Base-by-base conservation (phyloP, 768 basidiomycete species). In the Podaxis sp. region DNA sequence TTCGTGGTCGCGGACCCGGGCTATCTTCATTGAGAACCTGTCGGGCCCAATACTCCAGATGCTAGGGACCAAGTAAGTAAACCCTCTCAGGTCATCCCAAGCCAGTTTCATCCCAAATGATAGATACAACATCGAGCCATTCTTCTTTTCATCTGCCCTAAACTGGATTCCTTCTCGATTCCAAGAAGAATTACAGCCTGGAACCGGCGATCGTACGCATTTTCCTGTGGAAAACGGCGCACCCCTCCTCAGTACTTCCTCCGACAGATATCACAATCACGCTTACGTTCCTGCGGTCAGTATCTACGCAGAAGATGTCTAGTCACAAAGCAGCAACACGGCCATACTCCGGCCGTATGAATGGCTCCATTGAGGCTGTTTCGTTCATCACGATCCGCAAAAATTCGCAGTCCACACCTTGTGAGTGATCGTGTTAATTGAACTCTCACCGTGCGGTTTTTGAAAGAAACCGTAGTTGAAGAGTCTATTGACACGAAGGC, bases 131-230 rank as follows among this genome's bases (percentile, higher is more conserved):
- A 80, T 87, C 49, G 85, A 87, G 66, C 86, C 86, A 0, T 87
- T 86, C 69, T 87, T 85, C 72, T 87, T 84, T 66, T 84, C 84
- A 4, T 86, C 85, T 0, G 84, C 83, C n/a, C 65, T 85, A 2
- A 85, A 83, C 63, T 86, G 84, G 84, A 88, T 88, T 66, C 86
- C 87, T 4, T 84, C 84, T 6, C 80, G 85, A 59, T 88, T 83
- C 59, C 82, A 85, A 66, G 86, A 87, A 66, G 80, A 78, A 59
- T 58, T 79, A 2, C 36, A 66, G 1, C 67, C 68, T 5, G 70
- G 71, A 24, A 26, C 73, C 52, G 79, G 83, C 65, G 86, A 87
- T 70, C 85, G 84, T 86, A 65, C 61, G 81, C 64, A 15, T 26
- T 26, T 33, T 2, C 33, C 42, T 36, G 52, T 49, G 24, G 8